Conservation (phyloP, 2,329 filamentous ascomycete species). For the Plectosphaerella plurivora region DNA sequence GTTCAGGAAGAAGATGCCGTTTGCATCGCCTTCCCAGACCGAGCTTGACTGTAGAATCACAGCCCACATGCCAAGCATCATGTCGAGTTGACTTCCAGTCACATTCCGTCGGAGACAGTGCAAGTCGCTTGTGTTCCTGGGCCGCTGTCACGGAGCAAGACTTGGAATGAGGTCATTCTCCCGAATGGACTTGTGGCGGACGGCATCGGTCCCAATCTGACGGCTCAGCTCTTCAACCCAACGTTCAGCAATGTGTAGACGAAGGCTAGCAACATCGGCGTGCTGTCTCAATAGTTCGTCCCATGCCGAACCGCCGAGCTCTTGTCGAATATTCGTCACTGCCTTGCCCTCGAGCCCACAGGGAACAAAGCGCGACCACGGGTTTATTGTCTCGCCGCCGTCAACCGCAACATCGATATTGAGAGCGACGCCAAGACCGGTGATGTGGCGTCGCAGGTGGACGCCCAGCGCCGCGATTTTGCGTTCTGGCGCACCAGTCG, state of each 20-base stretch:
- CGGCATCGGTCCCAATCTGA: not conserved
- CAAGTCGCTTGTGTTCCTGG: too few relatives aligned
- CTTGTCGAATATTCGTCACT: slow-evolving; percentile 67
- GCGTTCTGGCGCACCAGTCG: slow-evolving; percentile 27
- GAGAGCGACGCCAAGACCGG: slow-evolving; percentile 77
- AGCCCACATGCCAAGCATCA: too few relatives aligned
- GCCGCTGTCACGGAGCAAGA: too few relatives aligned
- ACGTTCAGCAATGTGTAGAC: not conserved
- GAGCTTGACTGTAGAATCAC: too few relatives aligned
- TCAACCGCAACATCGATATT: slow-evolving; percentile 62
- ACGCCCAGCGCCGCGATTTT: slow-evolving; percentile 93
- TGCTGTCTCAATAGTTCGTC: not conserved
- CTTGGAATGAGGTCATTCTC: too few relatives aligned
- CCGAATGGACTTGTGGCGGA: too few relatives aligned
- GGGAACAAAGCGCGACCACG: slow-evolving; percentile 72
- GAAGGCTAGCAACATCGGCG: not conserved
- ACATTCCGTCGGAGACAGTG: too few relatives aligned
- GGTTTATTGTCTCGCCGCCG: slow-evolving; percentile 35
- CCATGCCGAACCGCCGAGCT: slow-evolving; percentile 28
- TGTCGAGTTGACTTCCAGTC: too few relatives aligned
- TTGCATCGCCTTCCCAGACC: too few relatives aligned
- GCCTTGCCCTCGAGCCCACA: slow-evolving; percentile 80
- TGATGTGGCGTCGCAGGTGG: slow-evolving; percentile 81
- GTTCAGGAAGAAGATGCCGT: too few relatives aligned
- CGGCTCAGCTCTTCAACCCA: slow-evolving; percentile 9